phyloP scores from a whole-genome alignment of 352 stramenopile genomes.

The Pythium biforme region DNA sequence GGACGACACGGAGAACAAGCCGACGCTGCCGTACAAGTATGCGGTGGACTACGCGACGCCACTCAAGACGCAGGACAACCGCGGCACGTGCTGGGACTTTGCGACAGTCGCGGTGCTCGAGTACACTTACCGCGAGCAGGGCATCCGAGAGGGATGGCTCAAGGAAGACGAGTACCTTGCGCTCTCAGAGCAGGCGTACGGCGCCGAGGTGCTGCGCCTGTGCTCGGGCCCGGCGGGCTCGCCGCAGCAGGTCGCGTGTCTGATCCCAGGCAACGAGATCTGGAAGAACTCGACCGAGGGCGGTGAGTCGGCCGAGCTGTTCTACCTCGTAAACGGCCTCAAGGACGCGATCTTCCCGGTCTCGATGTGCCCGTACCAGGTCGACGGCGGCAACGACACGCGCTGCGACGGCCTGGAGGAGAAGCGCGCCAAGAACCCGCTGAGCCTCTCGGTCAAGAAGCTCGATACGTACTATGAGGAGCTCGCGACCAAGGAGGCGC shows the following conservation, averaged over 20 bases:
- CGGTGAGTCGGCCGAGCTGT: slow-evolving; percentile 44
- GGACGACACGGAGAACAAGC: background rate
- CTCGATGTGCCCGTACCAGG: slow-evolving; percentile 47
- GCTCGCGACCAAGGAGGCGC: slow-evolving; percentile 38
- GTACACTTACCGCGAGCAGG: slow-evolving; percentile 63
- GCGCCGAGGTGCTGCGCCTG: slow-evolving; percentile 55
- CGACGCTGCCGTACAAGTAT: slow-evolving; percentile 52
- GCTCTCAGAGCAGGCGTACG: slow-evolving; percentile 66
- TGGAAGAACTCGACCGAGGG: slow-evolving; percentile 71
- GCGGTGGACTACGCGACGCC: slow-evolving; percentile 51
- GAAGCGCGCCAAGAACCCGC: slow-evolving; percentile 42
- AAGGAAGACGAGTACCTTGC: slow-evolving; percentile 50
- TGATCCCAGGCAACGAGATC: slow-evolving; percentile 58
- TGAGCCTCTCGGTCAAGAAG: slow-evolving; percentile 43
- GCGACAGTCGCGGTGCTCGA: slow-evolving; percentile 61
- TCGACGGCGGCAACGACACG: slow-evolving; percentile 45
- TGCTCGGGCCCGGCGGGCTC: slow-evolving; percentile 46
- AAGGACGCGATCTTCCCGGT: slow-evolving; percentile 53
- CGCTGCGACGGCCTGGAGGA: slow-evolving; percentile 42
- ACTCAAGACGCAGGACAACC: slow-evolving; percentile 68
- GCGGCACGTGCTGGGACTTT: slow-evolving; percentile 73
- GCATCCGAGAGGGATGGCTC: slow-evolving; percentile 52
- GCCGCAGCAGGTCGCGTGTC: slow-evolving; percentile 56
- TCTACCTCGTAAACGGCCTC: slow-evolving; percentile 52
- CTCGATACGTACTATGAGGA: slow-evolving; percentile 50